Evolutionary conservation across 129 eudicot genomes (phyloP).

Genomic region (Flaveria sonorensis): DNA sequence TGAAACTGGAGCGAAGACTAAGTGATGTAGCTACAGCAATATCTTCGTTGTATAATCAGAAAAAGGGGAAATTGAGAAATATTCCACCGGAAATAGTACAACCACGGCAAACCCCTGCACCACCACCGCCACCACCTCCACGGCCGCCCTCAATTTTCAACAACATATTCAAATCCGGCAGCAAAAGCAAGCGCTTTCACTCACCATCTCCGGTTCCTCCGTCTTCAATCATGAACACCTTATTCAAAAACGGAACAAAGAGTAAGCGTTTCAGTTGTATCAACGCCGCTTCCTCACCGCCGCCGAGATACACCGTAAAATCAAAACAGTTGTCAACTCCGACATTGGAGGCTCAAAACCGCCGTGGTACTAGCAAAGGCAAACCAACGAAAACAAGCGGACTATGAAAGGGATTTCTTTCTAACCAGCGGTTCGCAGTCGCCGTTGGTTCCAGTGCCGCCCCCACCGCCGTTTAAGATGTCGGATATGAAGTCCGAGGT

Average conservation of each 20-base stretch:
- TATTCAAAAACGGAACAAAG: conserved; percentile 49
- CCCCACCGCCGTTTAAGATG: conserved; percentile 64
- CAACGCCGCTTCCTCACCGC: conserved; percentile 38
- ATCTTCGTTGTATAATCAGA: conserved; percentile 62
- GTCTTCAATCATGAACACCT: conserved; percentile 45
- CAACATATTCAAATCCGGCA: conserved; percentile 61
- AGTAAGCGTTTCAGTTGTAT: conserved; percentile 43
- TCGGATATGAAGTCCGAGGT: conserved; percentile 50
- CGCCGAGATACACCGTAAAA: neutral
- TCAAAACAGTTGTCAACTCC: too few species aligned
- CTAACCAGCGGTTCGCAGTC: conserved; percentile 53
- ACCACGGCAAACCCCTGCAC: conserved; percentile 23
- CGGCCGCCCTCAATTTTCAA: conserved; percentile 64
- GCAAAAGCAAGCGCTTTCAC: conserved; percentile 49
- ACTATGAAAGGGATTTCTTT: conserved; percentile 37
- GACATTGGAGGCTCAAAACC: conserved; percentile 34
- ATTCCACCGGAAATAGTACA: conserved; percentile 20
- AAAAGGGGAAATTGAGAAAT: conserved; percentile 36
- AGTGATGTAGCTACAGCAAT: conserved; percentile 66
- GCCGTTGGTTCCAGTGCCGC: conserved; percentile 54
- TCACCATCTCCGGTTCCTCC: conserved; percentile 54
- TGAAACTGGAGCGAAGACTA: conserved; percentile 44
- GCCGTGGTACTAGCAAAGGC: too few species aligned
- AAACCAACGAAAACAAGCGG: conserved; percentile 47
- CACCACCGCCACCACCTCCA: conserved; percentile 48